phyloP scores from a whole-genome alignment of 345 rosid genomes.

The Durio zibethinus region DNA sequence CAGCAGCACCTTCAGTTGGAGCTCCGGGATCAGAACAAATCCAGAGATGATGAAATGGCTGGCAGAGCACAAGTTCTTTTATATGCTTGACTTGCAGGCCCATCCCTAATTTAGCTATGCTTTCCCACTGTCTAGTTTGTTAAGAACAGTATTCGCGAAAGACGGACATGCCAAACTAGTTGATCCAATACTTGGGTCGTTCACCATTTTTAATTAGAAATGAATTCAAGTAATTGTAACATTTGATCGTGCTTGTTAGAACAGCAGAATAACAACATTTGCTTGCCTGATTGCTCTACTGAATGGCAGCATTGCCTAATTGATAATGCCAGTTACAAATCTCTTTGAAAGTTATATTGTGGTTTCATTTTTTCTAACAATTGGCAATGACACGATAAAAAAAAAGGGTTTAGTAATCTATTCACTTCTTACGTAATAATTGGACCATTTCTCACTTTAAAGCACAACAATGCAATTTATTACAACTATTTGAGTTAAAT shows the following conservation, averaged over 20 bases:
- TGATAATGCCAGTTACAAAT: background rate
- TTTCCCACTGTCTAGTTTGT: background rate
- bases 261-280: background rate
- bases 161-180: background rate
- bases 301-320: background rate
- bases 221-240: background rate
- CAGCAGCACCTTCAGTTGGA: conserved; percentile 64
- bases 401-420: too few relatives aligned
- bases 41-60: conserved; percentile 54
- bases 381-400: too few relatives aligned
- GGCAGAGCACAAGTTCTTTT: conserved; percentile 40
- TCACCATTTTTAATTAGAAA: background rate
- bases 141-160: background rate
- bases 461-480: too few relatives aligned
- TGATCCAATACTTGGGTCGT: background rate
- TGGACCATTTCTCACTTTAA: too few relatives aligned
- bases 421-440: too few relatives aligned
- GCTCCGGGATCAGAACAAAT: conserved; percentile 79
- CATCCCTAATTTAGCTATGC: conserved; percentile 39
- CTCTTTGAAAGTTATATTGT: background rate
- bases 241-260: background rate
- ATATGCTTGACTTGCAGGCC: conserved; percentile 47
- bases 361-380: background rate
- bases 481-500: too few relatives aligned
- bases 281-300: background rate